Percentiles rank a stretch among this genome's conserved stretches.
Evolutionary conservation across 2,329 filamentous ascomycete genomes (phyloP).

Genomic region (Epichloe gansuensis): DNA sequence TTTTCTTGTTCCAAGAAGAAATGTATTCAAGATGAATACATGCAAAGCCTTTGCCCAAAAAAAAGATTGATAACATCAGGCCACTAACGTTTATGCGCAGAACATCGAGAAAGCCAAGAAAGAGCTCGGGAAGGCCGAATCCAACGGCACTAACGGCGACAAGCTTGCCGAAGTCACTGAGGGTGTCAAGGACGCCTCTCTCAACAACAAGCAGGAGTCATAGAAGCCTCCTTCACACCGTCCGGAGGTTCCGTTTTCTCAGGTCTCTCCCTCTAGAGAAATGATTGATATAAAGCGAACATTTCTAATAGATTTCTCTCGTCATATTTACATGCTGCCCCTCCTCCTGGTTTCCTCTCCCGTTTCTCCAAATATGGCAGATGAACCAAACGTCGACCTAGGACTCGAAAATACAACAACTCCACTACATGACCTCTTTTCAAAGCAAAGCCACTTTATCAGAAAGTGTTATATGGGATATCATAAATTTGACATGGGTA

Average conservation of each 20-base stretch:
- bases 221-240: slow-evolving; percentile 11
- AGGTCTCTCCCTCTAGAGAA: neutral
- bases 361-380: too few relatives aligned
- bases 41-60: neutral
- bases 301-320: too few relatives aligned
- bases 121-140: slow-evolving; percentile 62
- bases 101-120: slow-evolving; percentile 96
- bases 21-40: too few relatives aligned
- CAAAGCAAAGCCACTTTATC: too few relatives aligned
- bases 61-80: neutral
- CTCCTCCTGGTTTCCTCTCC: too few relatives aligned
- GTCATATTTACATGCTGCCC: too few relatives aligned
- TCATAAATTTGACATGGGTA: too few relatives aligned
- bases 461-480: too few relatives aligned
- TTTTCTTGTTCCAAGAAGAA: neutral
- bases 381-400: too few relatives aligned
- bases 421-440: too few relatives aligned
- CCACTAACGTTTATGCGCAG: slow-evolving; percentile 31
- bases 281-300: neutral
- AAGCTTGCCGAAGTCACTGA: slow-evolving; percentile 41
- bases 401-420: too few relatives aligned
- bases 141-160: slow-evolving; percentile 31
- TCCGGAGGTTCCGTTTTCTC: neutral
- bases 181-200: slow-evolving; percentile 37
- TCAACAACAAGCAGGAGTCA: slow-evolving; percentile 40